phyloP scores from a whole-genome alignment of 164 flowering plant genomes.

The Nymphaea colorata region DNA sequence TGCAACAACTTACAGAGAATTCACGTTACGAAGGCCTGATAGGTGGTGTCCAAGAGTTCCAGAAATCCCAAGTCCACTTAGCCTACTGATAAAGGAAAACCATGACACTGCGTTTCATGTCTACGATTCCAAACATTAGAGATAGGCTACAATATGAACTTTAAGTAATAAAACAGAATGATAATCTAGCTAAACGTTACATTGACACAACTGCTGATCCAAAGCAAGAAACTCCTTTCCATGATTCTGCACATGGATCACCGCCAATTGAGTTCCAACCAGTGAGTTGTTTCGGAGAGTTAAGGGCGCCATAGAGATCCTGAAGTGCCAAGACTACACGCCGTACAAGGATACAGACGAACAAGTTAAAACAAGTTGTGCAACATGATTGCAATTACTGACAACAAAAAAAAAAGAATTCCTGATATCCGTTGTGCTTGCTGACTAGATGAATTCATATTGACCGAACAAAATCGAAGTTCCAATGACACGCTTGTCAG shows the following conservation, averaged over 20 bases:
- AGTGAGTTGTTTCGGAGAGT: constrained; percentile 56
- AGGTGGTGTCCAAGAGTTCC: constrained; percentile 88
- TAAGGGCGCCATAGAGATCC: constrained; percentile 58
- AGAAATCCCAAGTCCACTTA: constrained; percentile 62
- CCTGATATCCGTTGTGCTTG: no score
- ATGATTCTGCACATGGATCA: constrained; percentile 87
- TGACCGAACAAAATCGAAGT: no score
- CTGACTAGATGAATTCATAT: no score
- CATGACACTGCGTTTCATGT: not conserved
- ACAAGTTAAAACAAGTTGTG: no score
- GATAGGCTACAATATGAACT: not conserved
- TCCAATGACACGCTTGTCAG: no score
- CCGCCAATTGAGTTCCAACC: constrained; percentile 72
- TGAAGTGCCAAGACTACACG: constrained; percentile 52
- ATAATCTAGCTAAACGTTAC: constrained; percentile 16
- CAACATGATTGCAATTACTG: no score
- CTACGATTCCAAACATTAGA: not conserved
- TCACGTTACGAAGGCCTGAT: constrained; percentile 19
- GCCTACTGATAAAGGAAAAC: constrained; percentile 27
- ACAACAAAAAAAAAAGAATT: no score
- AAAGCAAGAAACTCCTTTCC: constrained; percentile 73
- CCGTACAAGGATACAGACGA: no score
- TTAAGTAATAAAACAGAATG: not conserved
- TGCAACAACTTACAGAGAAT: not conserved
- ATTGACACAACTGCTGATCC: constrained; percentile 69